Evolutionary conservation across 1,284 basidiomycete species (phyloP), one percentile per base, ranked within the genome.

Genomic region (Tilletia walkeri): DNA sequence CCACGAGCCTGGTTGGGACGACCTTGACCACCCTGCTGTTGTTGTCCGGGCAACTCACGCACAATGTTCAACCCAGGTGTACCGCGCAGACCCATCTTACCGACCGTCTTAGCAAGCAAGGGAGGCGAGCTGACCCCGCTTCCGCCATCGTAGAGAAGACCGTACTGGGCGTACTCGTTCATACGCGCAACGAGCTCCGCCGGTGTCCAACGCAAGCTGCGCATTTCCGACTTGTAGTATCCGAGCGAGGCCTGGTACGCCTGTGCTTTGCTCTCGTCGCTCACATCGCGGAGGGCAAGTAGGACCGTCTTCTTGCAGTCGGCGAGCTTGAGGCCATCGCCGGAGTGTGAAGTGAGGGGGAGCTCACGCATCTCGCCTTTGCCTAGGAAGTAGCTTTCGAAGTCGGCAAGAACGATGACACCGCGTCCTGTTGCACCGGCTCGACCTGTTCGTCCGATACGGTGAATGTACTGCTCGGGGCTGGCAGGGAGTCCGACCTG

Each of bases 11-110:
- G n/a, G n/a, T n/a, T n/a, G n/a, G n/a, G n/a, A n/a, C n/a, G n/a
- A 48, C 69, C 47, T 10, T 18, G 10, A 18, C 50, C 50, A 24
- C 50, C 50, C 20, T 67, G 67, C 3, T 63, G 38, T 36, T 63
- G 14, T 10, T 67, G 53, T 9, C 68, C 72, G 10, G 76, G 76
- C 41, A 77, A 41, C 41, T 73, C 71, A 30, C 63, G 67, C 3
- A 83, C 81, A 56, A 85, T 68, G 65, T 87, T 86, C 49, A 88
- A 71, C 30, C 88, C 88, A 36, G 76, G 80, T 12, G 87, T 85
- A 0, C 88, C 88, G 76, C 85, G 87, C 77, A 90, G 80, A 3
- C 87, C 86, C 86, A 90, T 89, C 85, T 87, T 89, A 61, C 88
- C 88, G 36, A 88, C 87, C 1, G 87, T 87, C 81, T 84, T 87